A percentile compares a stretch with the other conserved stretches of the same genome.
phyloP scores from a whole-genome alignment of 2,329 filamentous ascomycete species.

The Rutstroemia sp. region DNA sequence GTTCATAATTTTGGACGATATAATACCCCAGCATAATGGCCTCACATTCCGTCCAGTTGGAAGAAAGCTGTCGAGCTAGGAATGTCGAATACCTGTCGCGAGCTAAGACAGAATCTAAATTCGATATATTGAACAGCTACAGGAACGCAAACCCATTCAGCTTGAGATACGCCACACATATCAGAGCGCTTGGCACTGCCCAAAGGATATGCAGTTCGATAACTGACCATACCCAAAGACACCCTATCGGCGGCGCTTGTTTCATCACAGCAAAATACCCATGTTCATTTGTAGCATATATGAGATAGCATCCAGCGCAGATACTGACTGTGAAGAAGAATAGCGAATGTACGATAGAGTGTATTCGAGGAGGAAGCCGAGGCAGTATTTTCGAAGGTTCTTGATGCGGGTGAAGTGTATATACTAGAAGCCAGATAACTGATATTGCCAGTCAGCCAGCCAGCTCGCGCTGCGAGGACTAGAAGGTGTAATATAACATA shows the following conservation, averaged over 20 bases:
- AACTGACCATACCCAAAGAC: constrained; percentile 88
- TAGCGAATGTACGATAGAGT: constrained; percentile 43
- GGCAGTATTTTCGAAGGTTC: constrained; percentile 44
- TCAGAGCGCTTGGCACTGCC: constrained; percentile 48
- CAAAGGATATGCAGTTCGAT: constrained; percentile 71
- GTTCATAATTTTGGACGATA: no score
- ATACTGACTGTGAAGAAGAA: constrained; percentile 59
- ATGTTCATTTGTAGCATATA: constrained; percentile 71
- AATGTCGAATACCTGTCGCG: no score
- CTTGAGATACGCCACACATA: constrained; percentile 23
- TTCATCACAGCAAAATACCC: constrained; percentile 90
- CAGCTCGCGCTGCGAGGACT: no score
- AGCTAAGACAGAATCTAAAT: neutral
- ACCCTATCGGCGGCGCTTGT: constrained; percentile 78
- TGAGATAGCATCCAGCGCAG: constrained; percentile 66
- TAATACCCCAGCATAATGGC: no score
- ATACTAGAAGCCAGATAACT: constrained; percentile 33
- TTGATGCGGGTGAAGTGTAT: constrained; percentile 29
- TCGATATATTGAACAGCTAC: constrained; percentile 9
- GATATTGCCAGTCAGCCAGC: neutral
- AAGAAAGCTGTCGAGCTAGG: no score
- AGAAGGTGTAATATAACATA: constrained; percentile 29
- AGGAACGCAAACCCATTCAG: constrained; percentile 21
- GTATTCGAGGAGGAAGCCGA: constrained; percentile 39
- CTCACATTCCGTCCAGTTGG: no score